phyloP scores from a whole-genome alignment of 257 asterid genomes.

The Ehretia macrophylla region DNA sequence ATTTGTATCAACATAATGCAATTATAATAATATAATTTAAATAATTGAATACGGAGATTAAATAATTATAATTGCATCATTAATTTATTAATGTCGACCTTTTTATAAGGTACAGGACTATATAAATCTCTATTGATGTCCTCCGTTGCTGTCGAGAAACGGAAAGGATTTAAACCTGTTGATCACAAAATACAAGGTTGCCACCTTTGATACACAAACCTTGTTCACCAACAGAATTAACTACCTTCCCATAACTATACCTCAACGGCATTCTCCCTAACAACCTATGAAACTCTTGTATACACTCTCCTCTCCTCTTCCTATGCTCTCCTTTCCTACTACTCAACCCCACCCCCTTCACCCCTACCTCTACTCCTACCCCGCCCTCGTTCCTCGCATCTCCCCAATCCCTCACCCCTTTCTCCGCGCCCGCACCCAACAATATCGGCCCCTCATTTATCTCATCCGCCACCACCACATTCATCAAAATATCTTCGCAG shows the following conservation, averaged over 20 bases:
- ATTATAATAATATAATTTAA: too few species aligned
- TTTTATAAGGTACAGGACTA: too few species aligned
- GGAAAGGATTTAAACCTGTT: conserved; percentile 17
- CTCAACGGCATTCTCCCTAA: conserved; percentile 72
- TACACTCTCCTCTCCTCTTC: conserved; percentile 85
- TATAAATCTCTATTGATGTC: too few species aligned
- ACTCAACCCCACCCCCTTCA: conserved; percentile 77
- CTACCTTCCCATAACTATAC: conserved; percentile 74
- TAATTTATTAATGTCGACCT: too few species aligned
- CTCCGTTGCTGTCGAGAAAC: too few species aligned
- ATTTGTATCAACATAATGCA: too few species aligned
- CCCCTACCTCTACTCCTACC: conserved; percentile 10
- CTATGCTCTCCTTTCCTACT: conserved; percentile 70
- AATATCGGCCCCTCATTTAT: conserved; percentile 54
- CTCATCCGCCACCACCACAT: conserved; percentile 62
- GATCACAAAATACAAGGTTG: conserved; percentile 63
- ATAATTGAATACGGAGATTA: too few species aligned
- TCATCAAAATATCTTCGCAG: conserved; percentile 92
- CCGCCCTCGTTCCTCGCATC: conserved; percentile 76
- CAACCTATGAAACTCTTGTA: conserved; percentile 61
- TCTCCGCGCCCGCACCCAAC: conserved; percentile 39
- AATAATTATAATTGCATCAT: too few species aligned
- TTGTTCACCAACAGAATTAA: conserved; percentile 70
- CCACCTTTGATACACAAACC: conserved; percentile 73
- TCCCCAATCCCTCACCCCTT: conserved; percentile 78